phyloP scores from a whole-genome alignment of 345 rosid genomes.

The Populus deltoides region DNA sequence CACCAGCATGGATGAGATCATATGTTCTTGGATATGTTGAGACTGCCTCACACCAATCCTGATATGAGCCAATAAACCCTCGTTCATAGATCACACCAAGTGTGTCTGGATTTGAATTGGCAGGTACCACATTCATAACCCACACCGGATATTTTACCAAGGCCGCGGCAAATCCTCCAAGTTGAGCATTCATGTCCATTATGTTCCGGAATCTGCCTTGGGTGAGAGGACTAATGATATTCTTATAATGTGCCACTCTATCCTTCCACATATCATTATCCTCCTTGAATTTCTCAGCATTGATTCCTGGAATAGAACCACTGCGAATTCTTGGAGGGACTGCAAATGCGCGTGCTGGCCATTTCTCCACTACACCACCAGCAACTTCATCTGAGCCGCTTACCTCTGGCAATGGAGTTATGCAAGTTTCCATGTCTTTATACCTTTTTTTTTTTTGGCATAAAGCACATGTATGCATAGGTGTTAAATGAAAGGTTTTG shows the following conservation, averaged over 20 bases:
- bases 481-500: neutral
- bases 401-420: slow-evolving; percentile 77
- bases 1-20: slow-evolving; percentile 85
- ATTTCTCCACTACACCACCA: slow-evolving; percentile 75
- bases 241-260: slow-evolving; percentile 62
- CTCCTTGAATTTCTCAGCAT: slow-evolving; percentile 57
- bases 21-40: slow-evolving; percentile 97
- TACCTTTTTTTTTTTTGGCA: slow-evolving; percentile 41
- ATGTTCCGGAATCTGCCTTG: slow-evolving; percentile 79
- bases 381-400: slow-evolving; percentile 65
- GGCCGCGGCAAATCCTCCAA: slow-evolving; percentile 89
- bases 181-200: slow-evolving; percentile 92
- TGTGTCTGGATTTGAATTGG: slow-evolving; percentile 63
- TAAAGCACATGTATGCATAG: neutral
- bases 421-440: slow-evolving; percentile 70
- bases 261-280: slow-evolving; percentile 83
- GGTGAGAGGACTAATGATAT: slow-evolving; percentile 45
- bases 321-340: slow-evolving; percentile 78
- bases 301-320: slow-evolving; percentile 64
- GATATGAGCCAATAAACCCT: slow-evolving; percentile 82
- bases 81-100: slow-evolving; percentile 77
- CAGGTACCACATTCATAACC: slow-evolving; percentile 95
- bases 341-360: slow-evolving; percentile 82
- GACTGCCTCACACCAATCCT: slow-evolving; percentile 97
- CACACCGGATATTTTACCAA: slow-evolving; percentile 68